These are phyloP conservation scores for Lodderomyces theae DNA, from an alignment of 1,139 yeast species.

Conservation along the genomic window DNA sequence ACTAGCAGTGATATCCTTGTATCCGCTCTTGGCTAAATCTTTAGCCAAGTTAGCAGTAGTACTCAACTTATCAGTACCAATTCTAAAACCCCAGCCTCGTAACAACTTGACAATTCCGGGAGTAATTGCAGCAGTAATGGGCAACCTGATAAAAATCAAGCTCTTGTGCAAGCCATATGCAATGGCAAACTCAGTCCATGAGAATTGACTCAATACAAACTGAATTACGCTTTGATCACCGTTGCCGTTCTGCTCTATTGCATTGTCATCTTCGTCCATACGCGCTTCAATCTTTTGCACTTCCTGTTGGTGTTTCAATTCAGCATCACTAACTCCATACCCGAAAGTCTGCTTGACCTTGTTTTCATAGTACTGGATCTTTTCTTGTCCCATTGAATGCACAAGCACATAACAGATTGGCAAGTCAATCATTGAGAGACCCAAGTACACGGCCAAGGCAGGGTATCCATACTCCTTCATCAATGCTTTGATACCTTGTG, in stretches of 20 bases:
- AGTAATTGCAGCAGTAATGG: conserved; percentile 89
- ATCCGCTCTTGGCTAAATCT: conserved; percentile 16
- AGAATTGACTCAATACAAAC: conserved; percentile 27
- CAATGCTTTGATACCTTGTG: conserved; percentile 60
- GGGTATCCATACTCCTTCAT: conserved; percentile 88
- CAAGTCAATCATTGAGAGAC: conserved; percentile 66
- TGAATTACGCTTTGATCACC: conserved; percentile 5
- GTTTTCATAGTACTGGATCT: conserved; percentile 65
- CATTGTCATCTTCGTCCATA: conserved; percentile 15
- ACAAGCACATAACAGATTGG: conserved; percentile 82
- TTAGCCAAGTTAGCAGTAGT: conserved; percentile 31
- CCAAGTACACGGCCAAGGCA: conserved; percentile 82
- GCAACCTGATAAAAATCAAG: conserved; percentile 74
- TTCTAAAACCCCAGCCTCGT: conserved; percentile 76
- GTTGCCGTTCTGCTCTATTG: background rate
- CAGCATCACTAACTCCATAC: conserved; percentile 45
- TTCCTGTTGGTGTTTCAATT: conserved; percentile 33
- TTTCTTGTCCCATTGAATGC: conserved; percentile 82
- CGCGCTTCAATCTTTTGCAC: conserved; percentile 27
- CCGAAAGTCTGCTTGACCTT: conserved; percentile 60
- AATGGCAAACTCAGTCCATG: conserved; percentile 70
- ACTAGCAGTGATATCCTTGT: conserved; percentile 36
- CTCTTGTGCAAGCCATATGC: conserved; percentile 95
- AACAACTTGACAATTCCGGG: conserved; percentile 70
- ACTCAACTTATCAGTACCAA: conserved; percentile 51